Evolutionary conservation across 164 flowering plant species (phyloP).

Genomic region (Dillenia turbinata): DNA sequence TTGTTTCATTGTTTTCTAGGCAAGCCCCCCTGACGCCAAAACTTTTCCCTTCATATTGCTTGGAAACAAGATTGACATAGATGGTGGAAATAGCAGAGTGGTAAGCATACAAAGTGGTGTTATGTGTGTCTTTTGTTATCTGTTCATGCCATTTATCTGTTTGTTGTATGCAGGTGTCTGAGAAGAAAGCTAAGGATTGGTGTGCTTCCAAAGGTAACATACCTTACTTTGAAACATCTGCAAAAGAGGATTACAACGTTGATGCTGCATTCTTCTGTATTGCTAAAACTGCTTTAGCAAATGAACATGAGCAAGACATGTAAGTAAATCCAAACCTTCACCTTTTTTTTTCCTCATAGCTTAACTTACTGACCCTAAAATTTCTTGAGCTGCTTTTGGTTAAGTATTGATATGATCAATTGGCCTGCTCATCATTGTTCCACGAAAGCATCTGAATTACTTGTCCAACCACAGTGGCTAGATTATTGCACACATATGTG

Average conservation of each 20-base stretch:
- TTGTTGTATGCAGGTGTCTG: slow-evolving; percentile 62
- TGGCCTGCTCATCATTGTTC: too few species aligned
- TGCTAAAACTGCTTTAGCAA: slow-evolving; percentile 79
- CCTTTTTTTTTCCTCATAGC: too few species aligned
- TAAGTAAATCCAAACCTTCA: slow-evolving; percentile 29
- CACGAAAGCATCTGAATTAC: too few species aligned
- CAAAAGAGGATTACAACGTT: slow-evolving; percentile 88
- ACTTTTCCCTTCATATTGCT: slow-evolving; percentile 82
- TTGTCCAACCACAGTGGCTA: too few species aligned
- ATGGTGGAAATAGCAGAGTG: slow-evolving; percentile 98
- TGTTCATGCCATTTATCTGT: not conserved
- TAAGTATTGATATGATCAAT: too few species aligned
- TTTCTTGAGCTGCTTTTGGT: too few species aligned
- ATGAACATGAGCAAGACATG: slow-evolving; percentile 84
- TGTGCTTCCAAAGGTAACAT: slow-evolving; percentile 86
- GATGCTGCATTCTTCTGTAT: slow-evolving; percentile 80
- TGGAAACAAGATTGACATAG: slow-evolving; percentile 90
- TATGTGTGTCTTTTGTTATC: not conserved
- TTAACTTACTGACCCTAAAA: too few species aligned
- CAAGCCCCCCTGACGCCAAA: slow-evolving; percentile 71
- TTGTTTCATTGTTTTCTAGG: slow-evolving; percentile 37
- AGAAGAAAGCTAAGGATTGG: slow-evolving; percentile 95
- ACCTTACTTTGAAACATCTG: slow-evolving; percentile 94
- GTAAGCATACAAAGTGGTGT: slow-evolving; percentile 30
- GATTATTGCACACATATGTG: too few species aligned